Evolutionary conservation across 495 filamentous ascomycete genomes (phyloP).

Genomic region (Darksidea phi): DNA sequence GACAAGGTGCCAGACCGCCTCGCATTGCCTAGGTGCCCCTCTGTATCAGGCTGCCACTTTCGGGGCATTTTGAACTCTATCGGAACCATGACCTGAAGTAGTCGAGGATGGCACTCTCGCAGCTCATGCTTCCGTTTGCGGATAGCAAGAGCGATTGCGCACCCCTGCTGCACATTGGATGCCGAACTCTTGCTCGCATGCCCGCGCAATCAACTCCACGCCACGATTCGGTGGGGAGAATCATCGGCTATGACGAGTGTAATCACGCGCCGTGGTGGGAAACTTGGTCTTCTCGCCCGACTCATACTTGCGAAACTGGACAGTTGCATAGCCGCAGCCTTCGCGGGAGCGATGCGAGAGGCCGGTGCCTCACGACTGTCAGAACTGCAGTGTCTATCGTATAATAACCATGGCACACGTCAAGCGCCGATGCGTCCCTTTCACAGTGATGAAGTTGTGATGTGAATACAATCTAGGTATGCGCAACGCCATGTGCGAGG

Average conservation of each 20-base stretch:
- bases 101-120: neutral
- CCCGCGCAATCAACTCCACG: neutral
- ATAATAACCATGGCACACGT: neutral
- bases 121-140: no score
- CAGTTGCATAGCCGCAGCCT: neutral
- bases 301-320: neutral
- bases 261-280: neutral
- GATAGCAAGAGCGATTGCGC: neutral
- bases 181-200: neutral
- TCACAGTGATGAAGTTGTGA: constrained; percentile 1
- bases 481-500: constrained; percentile 15
- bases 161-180: neutral
- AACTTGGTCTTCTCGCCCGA: neutral
- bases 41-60: neutral
- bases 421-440: neutral
- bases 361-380: neutral
- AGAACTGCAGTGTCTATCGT: neutral
- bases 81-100: no score
- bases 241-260: neutral
- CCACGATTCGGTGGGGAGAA: neutral
- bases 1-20: constrained; percentile 8
- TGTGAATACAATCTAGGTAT: neutral
- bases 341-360: no score
- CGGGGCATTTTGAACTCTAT: no score
- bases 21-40: neutral